Conservation (phyloP, 495 filamentous ascomycete species). For the Chaetomium fimeti region DNA sequence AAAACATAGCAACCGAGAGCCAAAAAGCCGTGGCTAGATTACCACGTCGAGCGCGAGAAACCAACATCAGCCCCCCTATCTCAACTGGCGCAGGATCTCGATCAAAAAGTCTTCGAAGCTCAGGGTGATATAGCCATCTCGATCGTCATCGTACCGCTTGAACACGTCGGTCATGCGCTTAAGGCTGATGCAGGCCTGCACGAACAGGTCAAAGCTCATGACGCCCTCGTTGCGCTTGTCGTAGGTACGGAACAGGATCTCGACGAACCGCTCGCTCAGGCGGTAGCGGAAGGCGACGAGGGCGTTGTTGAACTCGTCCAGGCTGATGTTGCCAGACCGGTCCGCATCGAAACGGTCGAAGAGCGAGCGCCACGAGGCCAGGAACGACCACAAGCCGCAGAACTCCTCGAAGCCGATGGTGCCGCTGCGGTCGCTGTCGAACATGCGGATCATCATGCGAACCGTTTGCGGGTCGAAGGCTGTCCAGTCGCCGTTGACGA, state of each 20-base stretch:
- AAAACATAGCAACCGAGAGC: background rate
- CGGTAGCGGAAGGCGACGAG: conserved; percentile 94
- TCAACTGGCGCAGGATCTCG: conserved; percentile 54
- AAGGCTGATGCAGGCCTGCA: conserved; percentile 92
- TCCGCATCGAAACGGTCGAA: conserved; percentile 97
- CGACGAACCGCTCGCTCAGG: conserved; percentile 76
- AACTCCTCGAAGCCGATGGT: conserved; percentile 95
- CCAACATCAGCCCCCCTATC: conserved; percentile 27
- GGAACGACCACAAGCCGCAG: conserved; percentile 90
- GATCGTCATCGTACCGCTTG: conserved; percentile 96
- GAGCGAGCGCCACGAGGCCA: conserved; percentile 86
- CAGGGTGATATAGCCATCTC: conserved; percentile 85
- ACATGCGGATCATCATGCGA: conserved; percentile 99
- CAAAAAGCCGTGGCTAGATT: background rate
- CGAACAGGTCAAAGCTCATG: conserved; percentile 96
- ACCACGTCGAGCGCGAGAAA: background rate
- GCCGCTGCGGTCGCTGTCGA: conserved; percentile 84
- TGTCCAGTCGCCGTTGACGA: conserved; percentile 95
- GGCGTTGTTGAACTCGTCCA: conserved; percentile 85
- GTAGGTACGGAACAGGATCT: conserved; percentile 69
- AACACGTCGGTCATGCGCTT: conserved; percentile 99
- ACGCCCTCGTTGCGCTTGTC: conserved; percentile 60
- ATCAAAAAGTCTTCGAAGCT: conserved; percentile 81
- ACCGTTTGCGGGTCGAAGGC: conserved; percentile 95
- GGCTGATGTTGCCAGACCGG: conserved; percentile 77